Conservation (phyloP, 331 rosid genomes). For the Pyracantha coccinea region DNA sequence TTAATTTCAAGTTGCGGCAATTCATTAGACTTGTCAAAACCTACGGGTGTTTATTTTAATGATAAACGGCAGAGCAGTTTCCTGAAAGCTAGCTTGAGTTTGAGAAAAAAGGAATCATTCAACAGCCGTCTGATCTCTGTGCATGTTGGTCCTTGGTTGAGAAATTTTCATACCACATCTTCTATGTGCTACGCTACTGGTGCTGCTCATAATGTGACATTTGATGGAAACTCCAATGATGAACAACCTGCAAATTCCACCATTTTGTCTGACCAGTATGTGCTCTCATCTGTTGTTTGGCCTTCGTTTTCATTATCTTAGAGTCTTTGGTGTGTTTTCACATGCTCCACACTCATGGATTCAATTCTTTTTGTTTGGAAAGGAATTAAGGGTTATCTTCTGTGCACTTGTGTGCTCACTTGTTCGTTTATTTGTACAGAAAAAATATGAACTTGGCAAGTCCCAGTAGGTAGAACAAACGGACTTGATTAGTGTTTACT, state of each 20-base stretch:
- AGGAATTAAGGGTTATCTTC: background rate
- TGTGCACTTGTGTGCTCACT: background rate
- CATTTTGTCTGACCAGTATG: conserved; percentile 45
- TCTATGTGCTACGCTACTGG: conserved; percentile 40
- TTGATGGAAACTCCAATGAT: conserved; percentile 46
- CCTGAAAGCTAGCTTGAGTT: conserved; percentile 38
- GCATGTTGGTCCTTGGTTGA: conserved; percentile 33
- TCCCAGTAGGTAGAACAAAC: background rate
- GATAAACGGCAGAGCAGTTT: conserved; percentile 29
- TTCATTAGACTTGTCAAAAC: conserved; percentile 39
- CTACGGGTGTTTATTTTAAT: conserved; percentile 42
- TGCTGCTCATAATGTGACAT: conserved; percentile 53
- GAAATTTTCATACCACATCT: conserved; percentile 21
- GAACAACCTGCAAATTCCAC: conserved; percentile 38
- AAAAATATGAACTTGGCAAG: background rate
- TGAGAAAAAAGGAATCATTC: conserved; percentile 38
- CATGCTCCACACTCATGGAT: background rate
- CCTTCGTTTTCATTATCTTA: background rate
- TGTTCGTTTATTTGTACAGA: background rate
- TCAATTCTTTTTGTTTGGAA: background rate
- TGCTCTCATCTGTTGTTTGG: conserved; percentile 6
- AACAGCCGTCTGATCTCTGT: conserved; percentile 24
- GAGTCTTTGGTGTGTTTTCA: background rate
- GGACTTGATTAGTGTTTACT: background rate
- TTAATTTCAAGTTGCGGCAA: conserved; percentile 33